Conservation (phyloP, 1,284 basidiomycete genomes). For the Apiotrichum laibachii region DNA sequence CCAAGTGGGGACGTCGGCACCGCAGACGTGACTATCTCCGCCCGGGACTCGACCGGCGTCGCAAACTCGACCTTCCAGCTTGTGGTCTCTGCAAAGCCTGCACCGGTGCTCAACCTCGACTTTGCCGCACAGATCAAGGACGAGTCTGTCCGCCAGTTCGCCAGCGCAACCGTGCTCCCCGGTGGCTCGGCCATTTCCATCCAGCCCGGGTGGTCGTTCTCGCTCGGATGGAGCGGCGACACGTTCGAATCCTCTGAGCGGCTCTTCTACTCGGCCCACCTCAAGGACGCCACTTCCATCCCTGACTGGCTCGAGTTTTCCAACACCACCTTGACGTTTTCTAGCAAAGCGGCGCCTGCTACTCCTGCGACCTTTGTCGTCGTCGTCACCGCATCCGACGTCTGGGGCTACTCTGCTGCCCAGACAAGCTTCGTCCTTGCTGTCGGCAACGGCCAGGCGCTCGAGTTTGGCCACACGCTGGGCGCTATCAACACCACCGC, state of each 20-base stretch:
- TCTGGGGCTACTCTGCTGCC: conserved; percentile 50
- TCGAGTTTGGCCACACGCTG: conserved; percentile 27
- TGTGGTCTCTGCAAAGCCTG: conserved; percentile 46
- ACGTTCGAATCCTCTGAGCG: conserved; percentile 33
- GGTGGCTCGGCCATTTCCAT: conserved; percentile 48
- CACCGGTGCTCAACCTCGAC: conserved; percentile 43
- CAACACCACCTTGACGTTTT: conserved; percentile 56
- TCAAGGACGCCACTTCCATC: conserved; percentile 44
- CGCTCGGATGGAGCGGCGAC: conserved; percentile 55
- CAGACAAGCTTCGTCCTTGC: conserved; percentile 49
- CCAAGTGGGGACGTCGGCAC: conserved; percentile 35
- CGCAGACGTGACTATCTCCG: conserved; percentile 35
- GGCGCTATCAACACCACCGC: conserved; percentile 34
- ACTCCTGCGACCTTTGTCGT: conserved; percentile 42
- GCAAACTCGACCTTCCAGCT: conserved; percentile 40
- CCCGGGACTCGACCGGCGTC: conserved; percentile 37
- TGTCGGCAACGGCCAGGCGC: conserved; percentile 40
- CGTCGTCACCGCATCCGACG: conserved; percentile 49
- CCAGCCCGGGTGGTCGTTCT: conserved; percentile 56
- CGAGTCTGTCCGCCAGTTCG: conserved; percentile 35
- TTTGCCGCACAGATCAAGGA: conserved; percentile 49
- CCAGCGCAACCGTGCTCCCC: conserved; percentile 42
- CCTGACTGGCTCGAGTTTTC: conserved; percentile 57
- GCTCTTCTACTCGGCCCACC: conserved; percentile 52
- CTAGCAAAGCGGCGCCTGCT: conserved; percentile 55